A percentile compares a stretch with the other conserved stretches of the same genome.
Conservation (phyloP, 2,329 filamentous ascomycete species). For the Pseudocercospora ulei region DNA sequence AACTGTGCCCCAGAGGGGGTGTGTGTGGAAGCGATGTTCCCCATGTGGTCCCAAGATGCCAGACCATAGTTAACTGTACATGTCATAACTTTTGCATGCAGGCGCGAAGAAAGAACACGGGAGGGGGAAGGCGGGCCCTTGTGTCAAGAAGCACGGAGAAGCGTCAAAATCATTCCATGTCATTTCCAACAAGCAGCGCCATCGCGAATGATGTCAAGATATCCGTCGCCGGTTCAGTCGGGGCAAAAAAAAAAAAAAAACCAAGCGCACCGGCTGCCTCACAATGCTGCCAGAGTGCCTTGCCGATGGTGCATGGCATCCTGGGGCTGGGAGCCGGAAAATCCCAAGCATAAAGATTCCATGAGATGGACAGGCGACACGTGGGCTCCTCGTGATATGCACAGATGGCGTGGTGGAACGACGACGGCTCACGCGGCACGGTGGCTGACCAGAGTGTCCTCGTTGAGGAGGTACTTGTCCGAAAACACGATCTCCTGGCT, state of each 20-base stretch:
- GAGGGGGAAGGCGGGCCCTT: not conserved
- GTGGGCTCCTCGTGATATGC: not conserved
- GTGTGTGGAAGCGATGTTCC: no score
- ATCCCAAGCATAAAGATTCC: constrained; percentile 16
- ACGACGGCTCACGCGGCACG: constrained; percentile 18
- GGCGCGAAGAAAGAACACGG: not conserved
- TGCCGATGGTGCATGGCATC: constrained; percentile 12
- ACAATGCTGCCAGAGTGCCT: constrained; percentile 11
- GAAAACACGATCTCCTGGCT: constrained; percentile 56
- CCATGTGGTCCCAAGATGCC: no score
- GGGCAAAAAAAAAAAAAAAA: no score
- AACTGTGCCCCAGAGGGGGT: no score
- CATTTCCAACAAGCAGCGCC: constrained; percentile 1
- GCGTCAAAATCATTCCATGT: not conserved
- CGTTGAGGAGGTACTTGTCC: constrained; percentile 29
- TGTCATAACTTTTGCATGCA: no score
- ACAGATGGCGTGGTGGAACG: not conserved
- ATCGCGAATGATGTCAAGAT: constrained; percentile 1
- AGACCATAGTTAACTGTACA: no score
- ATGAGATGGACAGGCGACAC: constrained; percentile 13
- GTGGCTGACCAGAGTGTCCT: constrained; percentile 20
- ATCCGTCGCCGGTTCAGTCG: no score
- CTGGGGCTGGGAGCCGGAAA: constrained; percentile 16
- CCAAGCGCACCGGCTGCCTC: constrained; percentile 2
- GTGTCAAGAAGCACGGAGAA: no score